These are phyloP conservation scores for Elaeis guineensis DNA, from an alignment of 176 grass and related monocot species.

Conservation along the genomic window DNA sequence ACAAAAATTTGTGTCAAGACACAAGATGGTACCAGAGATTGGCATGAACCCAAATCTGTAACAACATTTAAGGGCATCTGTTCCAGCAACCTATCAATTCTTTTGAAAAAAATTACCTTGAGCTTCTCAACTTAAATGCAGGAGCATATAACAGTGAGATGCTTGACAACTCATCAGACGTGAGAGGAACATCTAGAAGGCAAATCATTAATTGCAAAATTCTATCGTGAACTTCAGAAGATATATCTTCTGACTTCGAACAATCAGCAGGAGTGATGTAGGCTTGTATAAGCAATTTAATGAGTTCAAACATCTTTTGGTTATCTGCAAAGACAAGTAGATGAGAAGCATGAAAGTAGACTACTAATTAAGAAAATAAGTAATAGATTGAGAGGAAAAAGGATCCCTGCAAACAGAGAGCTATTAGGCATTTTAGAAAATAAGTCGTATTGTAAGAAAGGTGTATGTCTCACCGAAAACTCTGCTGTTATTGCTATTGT, in stretches of 20 bases:
- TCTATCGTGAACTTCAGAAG: constrained; percentile 41
- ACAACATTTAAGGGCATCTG: background rate
- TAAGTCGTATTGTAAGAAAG: background rate
- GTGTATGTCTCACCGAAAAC: constrained; percentile 42
- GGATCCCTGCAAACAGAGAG: background rate
- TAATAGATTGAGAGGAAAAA: constrained; percentile 12
- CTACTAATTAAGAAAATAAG: constrained; percentile 20
- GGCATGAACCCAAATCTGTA: no score
- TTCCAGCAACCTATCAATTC: background rate
- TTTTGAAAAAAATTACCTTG: constrained; percentile 29
- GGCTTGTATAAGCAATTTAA: constrained; percentile 44
- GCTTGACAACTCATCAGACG: constrained; percentile 39
- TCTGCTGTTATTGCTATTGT: constrained; percentile 36
- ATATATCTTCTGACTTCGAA: constrained; percentile 22
- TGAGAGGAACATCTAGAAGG: constrained; percentile 66
- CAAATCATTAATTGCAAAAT: constrained; percentile 65
- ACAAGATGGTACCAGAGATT: no score
- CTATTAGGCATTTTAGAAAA: no score
- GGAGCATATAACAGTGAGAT: constrained; percentile 48
- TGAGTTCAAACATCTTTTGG: constrained; percentile 38
- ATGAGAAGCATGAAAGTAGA: constrained; percentile 11
- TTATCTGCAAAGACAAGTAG: constrained; percentile 39
- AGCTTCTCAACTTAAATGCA: constrained; percentile 52
- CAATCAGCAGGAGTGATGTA: constrained; percentile 35
- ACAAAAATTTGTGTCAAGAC: background rate